Conservation (phyloP, 1,284 basidiomycete species). For the Butyriboletus appendiculatus region DNA sequence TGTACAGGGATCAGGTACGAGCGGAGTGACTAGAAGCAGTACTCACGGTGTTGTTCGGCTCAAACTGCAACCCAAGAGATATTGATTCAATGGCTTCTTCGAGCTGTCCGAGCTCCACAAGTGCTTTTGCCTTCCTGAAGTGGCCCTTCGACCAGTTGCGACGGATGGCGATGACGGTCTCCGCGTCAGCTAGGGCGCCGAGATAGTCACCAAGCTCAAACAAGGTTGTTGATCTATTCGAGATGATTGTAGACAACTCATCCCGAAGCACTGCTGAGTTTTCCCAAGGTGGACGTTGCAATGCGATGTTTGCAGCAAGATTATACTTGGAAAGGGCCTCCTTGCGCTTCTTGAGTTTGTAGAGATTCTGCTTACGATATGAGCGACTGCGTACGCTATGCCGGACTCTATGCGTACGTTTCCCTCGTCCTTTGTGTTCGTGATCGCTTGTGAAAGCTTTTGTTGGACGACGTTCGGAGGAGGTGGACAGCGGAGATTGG, state of each 20-base stretch:
- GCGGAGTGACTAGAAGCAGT: neutral
- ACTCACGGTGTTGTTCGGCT: conserved; percentile 77
- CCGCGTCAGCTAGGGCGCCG: conserved; percentile 88
- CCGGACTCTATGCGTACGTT: conserved; percentile 56
- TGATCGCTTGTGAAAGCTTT: conserved; percentile 73
- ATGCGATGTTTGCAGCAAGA: conserved; percentile 79
- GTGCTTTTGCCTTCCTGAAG: conserved; percentile 88
- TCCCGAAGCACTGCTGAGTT: conserved; percentile 80
- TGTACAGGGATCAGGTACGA: conserved; percentile 14
- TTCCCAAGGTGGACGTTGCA: conserved; percentile 91
- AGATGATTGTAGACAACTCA: conserved; percentile 86
- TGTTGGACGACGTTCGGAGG: conserved; percentile 78
- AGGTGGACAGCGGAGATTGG: conserved; percentile 77
- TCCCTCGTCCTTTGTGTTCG: conserved; percentile 84
- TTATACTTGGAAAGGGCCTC: conserved; percentile 85
- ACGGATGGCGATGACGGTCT: conserved; percentile 85
- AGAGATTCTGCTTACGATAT: conserved; percentile 55
- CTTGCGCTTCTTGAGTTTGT: conserved; percentile 73
- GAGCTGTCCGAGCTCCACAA: conserved; percentile 71
- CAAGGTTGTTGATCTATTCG: conserved; percentile 90
- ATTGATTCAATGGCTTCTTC: conserved; percentile 85
- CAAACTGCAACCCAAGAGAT: conserved; percentile 84
- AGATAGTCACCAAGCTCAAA: conserved; percentile 77
- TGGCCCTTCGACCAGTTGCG: conserved; percentile 95
- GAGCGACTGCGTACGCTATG: conserved; percentile 2